These are phyloP conservation scores for Oryza longistaminata DNA, from an alignment of 176 grass and related monocot genomes.

Conservation along the genomic window DNA sequence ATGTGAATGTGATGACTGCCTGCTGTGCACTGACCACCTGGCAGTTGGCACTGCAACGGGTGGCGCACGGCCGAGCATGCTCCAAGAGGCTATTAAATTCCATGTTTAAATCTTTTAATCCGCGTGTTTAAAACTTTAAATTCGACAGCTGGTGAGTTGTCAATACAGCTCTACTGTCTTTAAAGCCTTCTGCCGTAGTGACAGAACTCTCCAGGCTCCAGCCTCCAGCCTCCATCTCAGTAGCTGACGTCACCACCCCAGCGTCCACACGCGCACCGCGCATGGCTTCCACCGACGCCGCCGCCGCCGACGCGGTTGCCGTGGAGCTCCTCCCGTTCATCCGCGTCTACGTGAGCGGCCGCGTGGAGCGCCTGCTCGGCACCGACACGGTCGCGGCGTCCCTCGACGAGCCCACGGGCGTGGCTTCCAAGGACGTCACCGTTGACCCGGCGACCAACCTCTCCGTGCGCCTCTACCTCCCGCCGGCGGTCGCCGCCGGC, in stretches of 20 bases:
- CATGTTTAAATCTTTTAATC: no score
- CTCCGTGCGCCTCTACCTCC: constrained; percentile 58
- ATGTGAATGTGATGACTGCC: no score
- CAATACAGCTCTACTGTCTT: no score
- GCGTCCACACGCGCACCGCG: background rate
- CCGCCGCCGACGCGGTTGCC: constrained; percentile 26
- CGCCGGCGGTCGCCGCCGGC: background rate
- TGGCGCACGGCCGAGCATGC: no score
- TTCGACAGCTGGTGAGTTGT: no score
- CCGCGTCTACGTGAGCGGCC: constrained; percentile 59
- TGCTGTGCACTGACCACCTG: no score
- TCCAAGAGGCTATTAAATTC: no score
- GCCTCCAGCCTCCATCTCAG: no score
- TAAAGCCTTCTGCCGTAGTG: no score
- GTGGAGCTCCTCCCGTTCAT: constrained; percentile 59
- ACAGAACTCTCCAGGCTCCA: no score
- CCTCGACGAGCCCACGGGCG: constrained; percentile 37
- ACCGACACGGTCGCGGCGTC: constrained; percentile 33
- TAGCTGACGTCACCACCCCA: background rate
- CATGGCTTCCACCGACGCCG: constrained; percentile 35
- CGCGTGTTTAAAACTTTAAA: no score
- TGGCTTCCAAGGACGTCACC: constrained; percentile 61
- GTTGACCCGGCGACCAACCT: constrained; percentile 43
- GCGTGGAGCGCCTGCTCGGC: constrained; percentile 52
- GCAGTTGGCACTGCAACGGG: no score